A percentile compares a stretch with the other conserved stretches of the same genome.
Conservation (phyloP, 2,329 filamentous ascomycete species). For the Microsporum ferrugineum region DNA sequence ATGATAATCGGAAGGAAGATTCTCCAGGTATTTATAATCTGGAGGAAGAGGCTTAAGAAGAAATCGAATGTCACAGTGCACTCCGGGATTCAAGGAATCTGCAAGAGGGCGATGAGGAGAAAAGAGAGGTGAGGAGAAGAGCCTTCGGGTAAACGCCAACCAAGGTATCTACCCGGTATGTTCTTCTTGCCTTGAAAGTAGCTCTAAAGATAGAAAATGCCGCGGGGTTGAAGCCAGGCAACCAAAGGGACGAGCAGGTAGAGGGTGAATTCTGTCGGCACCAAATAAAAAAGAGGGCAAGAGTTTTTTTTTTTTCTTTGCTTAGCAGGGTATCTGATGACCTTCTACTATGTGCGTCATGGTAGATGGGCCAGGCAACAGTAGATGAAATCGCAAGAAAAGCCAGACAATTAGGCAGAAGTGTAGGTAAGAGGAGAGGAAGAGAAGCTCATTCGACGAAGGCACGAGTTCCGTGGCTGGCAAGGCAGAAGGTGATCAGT, state of each 20-base stretch:
- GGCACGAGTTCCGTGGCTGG: neutral
- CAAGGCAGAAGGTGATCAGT: neutral
- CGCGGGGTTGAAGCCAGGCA: neutral
- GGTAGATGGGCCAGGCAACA: slow-evolving; percentile 2
- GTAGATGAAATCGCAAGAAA: neutral
- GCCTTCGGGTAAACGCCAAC: neutral
- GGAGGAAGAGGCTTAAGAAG: neutral
- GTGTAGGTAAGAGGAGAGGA: neutral
- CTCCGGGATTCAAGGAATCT: slow-evolving; percentile 1
- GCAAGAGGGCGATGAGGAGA: neutral
- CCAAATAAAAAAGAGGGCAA: neutral
- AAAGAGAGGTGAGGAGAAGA: neutral
- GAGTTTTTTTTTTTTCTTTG: neutral
- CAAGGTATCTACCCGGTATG: neutral
- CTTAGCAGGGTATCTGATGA: neutral
- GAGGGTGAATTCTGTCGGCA: neutral
- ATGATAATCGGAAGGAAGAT: neutral
- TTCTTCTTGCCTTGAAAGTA: neutral
- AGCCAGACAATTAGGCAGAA: slow-evolving; percentile 2
- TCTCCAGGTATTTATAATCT: slow-evolving; percentile 4
- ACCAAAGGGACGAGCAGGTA: neutral
- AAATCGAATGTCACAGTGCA: slow-evolving; percentile 1
- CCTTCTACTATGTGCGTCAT: slow-evolving; percentile 4
- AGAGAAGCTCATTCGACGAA: neutral
- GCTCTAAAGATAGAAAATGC: neutral